Evolutionary conservation across 371 early-diverging fungal species (phyloP).

Genomic region (Haplosporangium sp.): DNA sequence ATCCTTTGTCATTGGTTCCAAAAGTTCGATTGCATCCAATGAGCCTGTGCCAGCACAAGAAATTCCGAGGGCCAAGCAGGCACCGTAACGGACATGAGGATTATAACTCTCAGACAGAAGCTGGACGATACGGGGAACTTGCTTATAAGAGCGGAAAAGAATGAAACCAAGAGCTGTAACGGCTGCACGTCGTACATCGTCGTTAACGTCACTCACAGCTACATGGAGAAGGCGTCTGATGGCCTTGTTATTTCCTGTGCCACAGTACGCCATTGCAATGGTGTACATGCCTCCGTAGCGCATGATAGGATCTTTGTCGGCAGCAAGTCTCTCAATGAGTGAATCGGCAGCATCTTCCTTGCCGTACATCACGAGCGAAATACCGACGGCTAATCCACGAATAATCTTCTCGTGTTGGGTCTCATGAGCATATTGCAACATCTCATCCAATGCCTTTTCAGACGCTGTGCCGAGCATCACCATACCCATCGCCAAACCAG

Average conservation of each 20-base stretch:
- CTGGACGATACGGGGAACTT: constrained; percentile 97
- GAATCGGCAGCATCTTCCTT: constrained; percentile 93
- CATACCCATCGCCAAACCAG: constrained; percentile 97
- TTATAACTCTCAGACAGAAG: constrained; percentile 98
- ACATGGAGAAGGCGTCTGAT: constrained; percentile 94
- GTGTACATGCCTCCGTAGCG: constrained; percentile 97
- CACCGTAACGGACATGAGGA: constrained; percentile 98
- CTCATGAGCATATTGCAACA: constrained; percentile 95
- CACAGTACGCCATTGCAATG: constrained; percentile 97
- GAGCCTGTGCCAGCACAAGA: constrained; percentile 97
- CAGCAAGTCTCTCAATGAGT: constrained; percentile 82
- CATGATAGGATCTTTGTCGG: constrained; percentile 95
- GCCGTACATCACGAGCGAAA: constrained; percentile 96
- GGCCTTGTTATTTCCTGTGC: constrained; percentile 97
- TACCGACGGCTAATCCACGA: constrained; percentile 93
- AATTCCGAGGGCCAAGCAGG: constrained; percentile 97
- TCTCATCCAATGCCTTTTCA: constrained; percentile 86
- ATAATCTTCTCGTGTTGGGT: constrained; percentile 99
- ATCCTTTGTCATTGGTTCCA: constrained; percentile 99
- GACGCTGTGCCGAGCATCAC: constrained; percentile 96
- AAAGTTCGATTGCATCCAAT: constrained; percentile 91
- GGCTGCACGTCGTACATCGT: constrained; percentile 98
- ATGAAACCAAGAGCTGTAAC: constrained; percentile 98
- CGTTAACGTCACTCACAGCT: constrained; percentile 97
- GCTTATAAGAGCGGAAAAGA: constrained; percentile 88